Conservation (phyloP, 352 stramenopile species). For the Pythium grandisporangium region DNA sequence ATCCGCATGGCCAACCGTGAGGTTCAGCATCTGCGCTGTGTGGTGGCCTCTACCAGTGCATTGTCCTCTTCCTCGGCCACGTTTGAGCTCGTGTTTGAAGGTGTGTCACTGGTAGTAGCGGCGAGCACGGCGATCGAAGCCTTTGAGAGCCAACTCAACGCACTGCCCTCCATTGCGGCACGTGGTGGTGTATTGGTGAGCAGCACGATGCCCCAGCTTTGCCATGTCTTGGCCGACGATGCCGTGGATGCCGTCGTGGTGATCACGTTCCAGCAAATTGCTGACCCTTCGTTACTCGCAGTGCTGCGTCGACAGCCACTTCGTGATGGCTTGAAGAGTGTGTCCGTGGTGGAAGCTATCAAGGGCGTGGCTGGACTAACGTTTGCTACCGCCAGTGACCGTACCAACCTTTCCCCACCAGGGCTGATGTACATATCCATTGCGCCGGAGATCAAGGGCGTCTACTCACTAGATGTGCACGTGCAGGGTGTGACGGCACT, state of each 20-base stretch:
- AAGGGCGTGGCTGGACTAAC: slow-evolving; percentile 68
- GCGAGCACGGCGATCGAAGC: slow-evolving; percentile 19
- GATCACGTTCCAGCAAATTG: slow-evolving; percentile 42
- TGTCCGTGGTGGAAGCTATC: slow-evolving; percentile 30
- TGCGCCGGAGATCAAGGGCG: slow-evolving; percentile 70
- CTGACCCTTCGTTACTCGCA: slow-evolving; percentile 23
- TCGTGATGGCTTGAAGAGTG: slow-evolving; percentile 44
- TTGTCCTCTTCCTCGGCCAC: slow-evolving; percentile 16
- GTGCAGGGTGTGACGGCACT: slow-evolving; percentile 40
- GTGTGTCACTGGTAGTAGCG: slow-evolving; percentile 20
- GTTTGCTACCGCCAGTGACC: slow-evolving; percentile 36
- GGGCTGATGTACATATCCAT: slow-evolving; percentile 83
- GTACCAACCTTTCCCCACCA: background rate
- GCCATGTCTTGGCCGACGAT: slow-evolving; percentile 24
- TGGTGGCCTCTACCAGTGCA: slow-evolving; percentile 20
- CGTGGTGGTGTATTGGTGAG: slow-evolving; percentile 43
- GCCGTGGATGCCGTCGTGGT: slow-evolving; percentile 14
- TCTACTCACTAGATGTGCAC: slow-evolving; percentile 46
- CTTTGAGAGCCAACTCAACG: slow-evolving; percentile 47
- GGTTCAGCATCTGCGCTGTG: slow-evolving; percentile 39
- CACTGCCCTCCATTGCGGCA: slow-evolving; percentile 19
- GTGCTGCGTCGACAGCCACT: slow-evolving; percentile 20
- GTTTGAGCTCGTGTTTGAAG: slow-evolving; percentile 48
- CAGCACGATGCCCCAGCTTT: slow-evolving; percentile 23
- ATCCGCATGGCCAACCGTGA: slow-evolving; percentile 51